Conservation (phyloP, 1,284 basidiomycete species). For the Leccinum pachyderme region DNA sequence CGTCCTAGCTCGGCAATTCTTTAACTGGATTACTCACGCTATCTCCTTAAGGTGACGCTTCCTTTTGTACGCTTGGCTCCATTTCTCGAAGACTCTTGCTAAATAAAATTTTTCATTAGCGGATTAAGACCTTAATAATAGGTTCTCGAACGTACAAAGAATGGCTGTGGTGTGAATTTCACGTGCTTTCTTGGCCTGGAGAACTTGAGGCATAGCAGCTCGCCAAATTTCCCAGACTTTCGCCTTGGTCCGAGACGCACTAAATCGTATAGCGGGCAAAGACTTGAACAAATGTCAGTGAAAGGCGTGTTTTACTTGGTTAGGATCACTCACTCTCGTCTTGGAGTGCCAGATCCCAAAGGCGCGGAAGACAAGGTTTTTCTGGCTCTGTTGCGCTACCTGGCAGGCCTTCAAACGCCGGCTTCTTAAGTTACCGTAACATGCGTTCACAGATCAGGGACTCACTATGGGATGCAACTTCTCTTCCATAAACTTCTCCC, state of each 20-base stretch:
- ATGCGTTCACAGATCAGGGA: slow-evolving; percentile 5
- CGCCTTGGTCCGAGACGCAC: slow-evolving; percentile 56
- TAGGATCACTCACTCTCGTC: slow-evolving; percentile 52
- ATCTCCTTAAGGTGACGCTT: slow-evolving; percentile 76
- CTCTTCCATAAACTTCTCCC: slow-evolving; percentile 63
- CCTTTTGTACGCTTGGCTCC: slow-evolving; percentile 62
- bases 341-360: slow-evolving; percentile 73
- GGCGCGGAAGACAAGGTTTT: slow-evolving; percentile 57
- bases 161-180: slow-evolving; percentile 54
- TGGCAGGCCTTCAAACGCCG: slow-evolving; percentile 51
- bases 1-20: slow-evolving; percentile 13
- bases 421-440: slow-evolving; percentile 4
- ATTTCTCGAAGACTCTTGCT: slow-evolving; percentile 63
- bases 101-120: slow-evolving; percentile 33
- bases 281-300: slow-evolving; percentile 44
- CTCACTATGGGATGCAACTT: slow-evolving; percentile 63
- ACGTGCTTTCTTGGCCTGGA: slow-evolving; percentile 62
- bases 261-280: slow-evolving; percentile 72
- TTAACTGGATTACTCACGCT: slow-evolving; percentile 53
- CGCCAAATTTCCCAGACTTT: slow-evolving; percentile 67
- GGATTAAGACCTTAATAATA: slow-evolving; percentile 3
- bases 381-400: slow-evolving; percentile 55
- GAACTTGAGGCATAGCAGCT: slow-evolving; percentile 63
- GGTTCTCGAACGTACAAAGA: slow-evolving; percentile 49
- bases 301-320: slow-evolving; percentile 7